Evolutionary conservation across 2,329 filamentous ascomycete genomes (phyloP).

Genomic region (Thielaviopsis euricoi): DNA sequence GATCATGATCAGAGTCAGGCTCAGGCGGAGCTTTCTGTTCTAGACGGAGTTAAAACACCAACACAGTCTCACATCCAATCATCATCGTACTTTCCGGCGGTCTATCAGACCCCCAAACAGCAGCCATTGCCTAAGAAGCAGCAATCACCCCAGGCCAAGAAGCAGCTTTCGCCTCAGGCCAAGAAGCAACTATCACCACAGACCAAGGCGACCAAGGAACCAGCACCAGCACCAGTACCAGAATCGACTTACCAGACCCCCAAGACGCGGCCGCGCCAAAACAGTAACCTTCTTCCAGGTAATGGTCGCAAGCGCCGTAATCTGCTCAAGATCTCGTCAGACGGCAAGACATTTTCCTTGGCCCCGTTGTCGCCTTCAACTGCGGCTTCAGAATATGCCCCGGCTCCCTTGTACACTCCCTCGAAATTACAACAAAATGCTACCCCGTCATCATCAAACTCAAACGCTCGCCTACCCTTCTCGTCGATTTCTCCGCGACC

Average conservation of each 20-base stretch:
- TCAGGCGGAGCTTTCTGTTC: not conserved
- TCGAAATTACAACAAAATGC: constrained; percentile 2
- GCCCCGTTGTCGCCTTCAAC: constrained; percentile 18
- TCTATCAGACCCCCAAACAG: not conserved
- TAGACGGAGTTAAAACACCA: not conserved
- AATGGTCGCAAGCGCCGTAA: constrained; percentile 19
- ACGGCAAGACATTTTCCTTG: constrained; percentile 41
- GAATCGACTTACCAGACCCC: not conserved
- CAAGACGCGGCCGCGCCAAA: not conserved
- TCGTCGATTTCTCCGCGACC: constrained; percentile 1
- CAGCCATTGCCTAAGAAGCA: not conserved
- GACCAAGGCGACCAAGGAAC: not conserved
- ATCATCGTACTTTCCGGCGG: not conserved
- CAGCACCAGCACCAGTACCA: not conserved
- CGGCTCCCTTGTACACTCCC: constrained; percentile 12
- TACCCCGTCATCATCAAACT: constrained; percentile 5
- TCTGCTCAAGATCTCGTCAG: constrained; percentile 33
- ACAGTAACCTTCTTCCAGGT: not conserved
- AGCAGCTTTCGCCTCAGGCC: not conserved
- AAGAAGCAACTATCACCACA: not conserved
- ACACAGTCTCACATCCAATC: not conserved
- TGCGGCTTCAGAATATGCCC: constrained; percentile 11
- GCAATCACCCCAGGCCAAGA: not conserved
- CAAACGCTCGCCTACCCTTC: not conserved
- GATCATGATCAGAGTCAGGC: too few species aligned